Conservation (phyloP, 2,329 filamentous ascomycete genomes). For the Neurospora sp. region DNA sequence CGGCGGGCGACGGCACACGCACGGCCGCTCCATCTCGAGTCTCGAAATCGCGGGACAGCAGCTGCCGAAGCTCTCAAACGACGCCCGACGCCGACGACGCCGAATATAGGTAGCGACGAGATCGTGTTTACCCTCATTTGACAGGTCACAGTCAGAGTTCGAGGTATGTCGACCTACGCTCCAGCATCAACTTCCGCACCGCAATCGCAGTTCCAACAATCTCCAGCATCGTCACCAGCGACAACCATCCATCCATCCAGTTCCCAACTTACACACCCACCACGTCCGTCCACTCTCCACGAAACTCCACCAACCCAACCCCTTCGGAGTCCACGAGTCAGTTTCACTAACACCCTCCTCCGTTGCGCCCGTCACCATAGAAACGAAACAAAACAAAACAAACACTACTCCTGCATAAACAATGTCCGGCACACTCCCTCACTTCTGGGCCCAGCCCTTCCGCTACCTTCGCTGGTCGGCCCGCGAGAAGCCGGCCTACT, state of each 20-base stretch:
- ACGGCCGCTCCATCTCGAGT: background rate
- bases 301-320: background rate
- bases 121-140: background rate
- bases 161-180: background rate
- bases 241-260: background rate
- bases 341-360: slow-evolving; percentile 1
- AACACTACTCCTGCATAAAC: slow-evolving; percentile 19
- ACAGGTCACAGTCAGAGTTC: background rate
- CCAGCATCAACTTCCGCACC: background rate
- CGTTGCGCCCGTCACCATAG: background rate
- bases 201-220: background rate
- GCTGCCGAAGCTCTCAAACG: background rate
- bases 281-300: background rate
- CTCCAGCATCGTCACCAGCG: background rate
- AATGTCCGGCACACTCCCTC: slow-evolving; percentile 57
- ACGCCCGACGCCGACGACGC: background rate
- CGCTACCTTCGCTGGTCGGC: slow-evolving; percentile 83
- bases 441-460: slow-evolving; percentile 77
- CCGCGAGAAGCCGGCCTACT: slow-evolving; percentile 81
- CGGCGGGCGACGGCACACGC: background rate
- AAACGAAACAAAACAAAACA: background rate
- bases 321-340: background rate
- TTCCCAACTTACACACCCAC: background rate
- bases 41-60: background rate
- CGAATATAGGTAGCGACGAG: background rate